Conservation (phyloP, 805 yeast species). For the Candida insectalens region DNA sequence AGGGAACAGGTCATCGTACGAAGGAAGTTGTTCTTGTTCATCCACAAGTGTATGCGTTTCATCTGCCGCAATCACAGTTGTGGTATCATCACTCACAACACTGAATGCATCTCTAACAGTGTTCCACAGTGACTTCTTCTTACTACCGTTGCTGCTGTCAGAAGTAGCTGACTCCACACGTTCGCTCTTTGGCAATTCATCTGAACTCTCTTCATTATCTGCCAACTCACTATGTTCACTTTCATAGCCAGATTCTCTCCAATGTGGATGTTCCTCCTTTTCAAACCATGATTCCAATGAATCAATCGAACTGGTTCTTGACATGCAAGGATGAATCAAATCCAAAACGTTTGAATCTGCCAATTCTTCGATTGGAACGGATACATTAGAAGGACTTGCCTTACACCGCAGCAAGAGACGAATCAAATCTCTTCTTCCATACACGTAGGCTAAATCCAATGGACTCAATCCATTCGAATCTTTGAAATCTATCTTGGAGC, state of each 20-base stretch:
- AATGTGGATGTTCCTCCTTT: slow-evolving; percentile 15
- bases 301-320: slow-evolving; percentile 19
- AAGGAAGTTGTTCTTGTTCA: slow-evolving; percentile 44
- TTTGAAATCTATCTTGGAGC: slow-evolving; percentile 56
- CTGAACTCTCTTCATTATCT: slow-evolving; percentile 2
- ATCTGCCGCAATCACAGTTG: neutral
- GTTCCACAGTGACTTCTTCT: slow-evolving; percentile 1
- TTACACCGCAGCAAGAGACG: slow-evolving; percentile 52
- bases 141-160: slow-evolving; percentile 5
- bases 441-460: slow-evolving; percentile 73
- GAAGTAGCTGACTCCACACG: neutral
- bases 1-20: slow-evolving; percentile 72
- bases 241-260: neutral
- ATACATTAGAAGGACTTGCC: slow-evolving; percentile 36
- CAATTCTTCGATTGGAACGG: slow-evolving; percentile 30
- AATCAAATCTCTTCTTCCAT: slow-evolving; percentile 63
- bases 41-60: slow-evolving; percentile 4
- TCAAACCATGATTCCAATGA: slow-evolving; percentile 20
- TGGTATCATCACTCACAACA: slow-evolving; percentile 13
- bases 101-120: slow-evolving; percentile 3
- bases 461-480: slow-evolving; percentile 85
- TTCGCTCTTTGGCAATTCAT: neutral
- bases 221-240: slow-evolving; percentile 4
- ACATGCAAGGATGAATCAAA: slow-evolving; percentile 14
- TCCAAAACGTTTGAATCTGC: slow-evolving; percentile 31